Evolutionary conservation across 78 protist genomes (phyloP), one percentile per base, ranked within the genome.

Genomic region (Pigoraptor vietnamica): DNA sequence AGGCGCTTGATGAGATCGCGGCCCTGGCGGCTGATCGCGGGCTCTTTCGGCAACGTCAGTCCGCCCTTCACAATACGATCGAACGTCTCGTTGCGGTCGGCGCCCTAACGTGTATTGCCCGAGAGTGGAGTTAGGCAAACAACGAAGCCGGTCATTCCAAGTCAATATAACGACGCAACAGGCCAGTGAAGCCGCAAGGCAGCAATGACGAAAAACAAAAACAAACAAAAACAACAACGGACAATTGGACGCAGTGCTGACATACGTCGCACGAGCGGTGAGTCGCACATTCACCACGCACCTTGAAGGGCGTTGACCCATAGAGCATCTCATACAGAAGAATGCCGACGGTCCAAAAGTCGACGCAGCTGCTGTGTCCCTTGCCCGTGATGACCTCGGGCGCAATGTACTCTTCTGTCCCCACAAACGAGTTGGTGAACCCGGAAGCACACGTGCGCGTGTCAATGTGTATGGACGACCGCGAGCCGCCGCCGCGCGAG

Each of bases 401-500:
- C 36, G 97, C 95, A 24, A 96, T 48, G 79, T 96, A 96, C 83
- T 96, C 97, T 81, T 93, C 95, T 1, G 98, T 95, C 33, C 98
- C 98, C 23, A 95, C 96, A 39, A 96, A 94, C 35, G 96, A 91
- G 90, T 95, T 89, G 37, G 96, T 91, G 33, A 14, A 2, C 82
- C 81, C 23, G 33, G 88, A 40, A 34, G 2, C 55, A 25, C 10
- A 29, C 39, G 32, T 34, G 1, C 55, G 19, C 55, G 92, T 48
- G 98, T 97, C 37, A 91, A 94, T 25, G 10, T 14, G 32, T 2
- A 79, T 79, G 34, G 84, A 79, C 34, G 84, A 79, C 67, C 67
- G 67, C 67, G 67, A 48, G 29, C 29, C 67, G 14, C 67, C 14
- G 6, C 67, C 67, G 29, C 67, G 6, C 67, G 67, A 6, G 29